Percentiles rank a stretch among this genome's conserved stretches.
phyloP scores from a whole-genome alignment of 192 early-diverging fungal species.

The Rhizophagus clarus region DNA sequence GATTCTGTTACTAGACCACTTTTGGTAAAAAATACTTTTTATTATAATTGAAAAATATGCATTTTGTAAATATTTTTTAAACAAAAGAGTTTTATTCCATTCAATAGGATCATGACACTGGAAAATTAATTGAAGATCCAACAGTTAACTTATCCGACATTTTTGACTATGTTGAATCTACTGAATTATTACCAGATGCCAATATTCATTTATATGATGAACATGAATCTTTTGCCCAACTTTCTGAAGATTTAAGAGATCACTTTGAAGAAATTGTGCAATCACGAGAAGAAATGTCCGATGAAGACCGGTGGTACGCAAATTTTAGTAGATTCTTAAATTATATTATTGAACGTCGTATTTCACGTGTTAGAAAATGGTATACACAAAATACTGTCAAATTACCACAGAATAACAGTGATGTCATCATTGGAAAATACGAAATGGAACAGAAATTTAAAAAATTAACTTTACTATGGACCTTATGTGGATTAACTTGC shows the following conservation, averaged over 20 bases:
- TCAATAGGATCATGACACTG: slow-evolving; percentile 1
- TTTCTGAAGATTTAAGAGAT: slow-evolving; percentile 3
- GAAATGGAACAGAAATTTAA: slow-evolving; percentile 8
- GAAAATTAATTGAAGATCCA: neutral
- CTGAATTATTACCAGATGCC: neutral
- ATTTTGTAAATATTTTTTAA: neutral
- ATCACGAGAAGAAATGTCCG: neutral
- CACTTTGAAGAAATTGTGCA: slow-evolving; percentile 23
- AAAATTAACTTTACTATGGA: slow-evolving; percentile 14
- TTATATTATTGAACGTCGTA: slow-evolving; percentile 17
- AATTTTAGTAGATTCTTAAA: slow-evolving; percentile 23
- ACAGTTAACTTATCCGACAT: neutral
- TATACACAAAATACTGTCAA: slow-evolving; percentile 5
- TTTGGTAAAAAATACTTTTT: neutral
- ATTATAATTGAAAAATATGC: neutral
- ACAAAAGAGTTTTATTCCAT: neutral
- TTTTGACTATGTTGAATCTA: neutral
- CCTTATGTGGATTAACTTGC: slow-evolving; percentile 16
- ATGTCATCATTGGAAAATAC: neutral
- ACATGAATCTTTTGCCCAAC: neutral
- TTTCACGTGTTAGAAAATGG: slow-evolving; percentile 25
- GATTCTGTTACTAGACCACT: neutral
- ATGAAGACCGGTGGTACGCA: slow-evolving; percentile 14
- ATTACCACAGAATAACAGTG: slow-evolving; percentile 19
- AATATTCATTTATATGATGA: slow-evolving; percentile 9